Base-by-base conservation (phyloP, 345 rosid genomes). In the Salix suchowensis region DNA sequence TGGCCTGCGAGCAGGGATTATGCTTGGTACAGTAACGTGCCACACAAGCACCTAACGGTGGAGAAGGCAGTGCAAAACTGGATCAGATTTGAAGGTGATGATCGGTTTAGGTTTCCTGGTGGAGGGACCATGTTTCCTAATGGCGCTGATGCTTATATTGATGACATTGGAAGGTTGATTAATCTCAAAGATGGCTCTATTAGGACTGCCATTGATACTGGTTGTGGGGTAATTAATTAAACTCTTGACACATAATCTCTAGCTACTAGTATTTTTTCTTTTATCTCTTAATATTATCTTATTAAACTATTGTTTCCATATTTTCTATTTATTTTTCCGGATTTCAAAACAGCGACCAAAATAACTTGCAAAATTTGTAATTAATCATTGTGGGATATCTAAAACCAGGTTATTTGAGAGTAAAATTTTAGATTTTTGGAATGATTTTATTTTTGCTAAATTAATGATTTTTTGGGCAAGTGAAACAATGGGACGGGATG, bases 51-150 rank as follows among this genome's bases (percentile, higher is more conserved):
- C 26, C 84, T 88, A 2, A 86, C 91, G 23, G 85, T 83, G 48
- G 91, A 86, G 85, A 88, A 88, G 83, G 88, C 91, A 23, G 87
- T 73, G 72, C 89, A 88, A 79, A 88, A 88, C 65, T 88, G 91
- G 91, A 88, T 88, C 40, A 81, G 73, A 36, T 85, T 50, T 72
- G 82, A 79, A 68, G 88, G 85, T 13, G 84, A 86, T 16, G 84
- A 86, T 21, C 82, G 82, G 32, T 86, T 88, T 64, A 77, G 77
- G 66, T 88, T 88, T 65, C 91, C 91, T 5, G 88, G 87, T 2
- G 91, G 91, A 50, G 91, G 91, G 19, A 88, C 91, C 69, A 82
- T 80, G 85, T 88, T 88, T 78, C 90, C 87, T 37, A 68, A 86
- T 42, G 91, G 88, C 18, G 91, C 91, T 1, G 85, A 81, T 69